Base-by-base conservation (phyloP, 176 grass and related monocot genomes). In the Ananas comosus region DNA sequence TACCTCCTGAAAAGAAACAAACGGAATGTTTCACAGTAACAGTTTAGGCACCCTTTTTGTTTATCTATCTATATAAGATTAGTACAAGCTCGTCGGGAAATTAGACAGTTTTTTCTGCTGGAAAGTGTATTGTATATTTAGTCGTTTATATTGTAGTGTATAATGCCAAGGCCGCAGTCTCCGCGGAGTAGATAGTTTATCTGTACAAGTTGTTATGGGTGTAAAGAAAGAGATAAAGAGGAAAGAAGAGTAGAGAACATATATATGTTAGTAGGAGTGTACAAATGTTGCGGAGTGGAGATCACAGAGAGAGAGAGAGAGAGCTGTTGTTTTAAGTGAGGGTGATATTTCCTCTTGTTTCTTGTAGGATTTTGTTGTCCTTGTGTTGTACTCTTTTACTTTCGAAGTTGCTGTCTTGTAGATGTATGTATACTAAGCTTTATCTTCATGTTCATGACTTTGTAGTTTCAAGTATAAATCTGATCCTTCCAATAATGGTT, bases 221-320 rank as follows among this genome's bases (percentile, higher is more conserved):
- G 56, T 61, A 61, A 61, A 61, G 56, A 61, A n/a, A 42, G 33
- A 42, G 33, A 42, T 42, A 42, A 42, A 42, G 33, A 7, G 33
- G 33, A 42, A 61, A 61, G 56, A 61, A 61, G n/a, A 61, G n/a
- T 61, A 61, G 56, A 61, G 56, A 61, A 61, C 33, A 42, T 42
- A 42, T 42, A 42, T 61, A 19, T 61, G 56, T 61, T 61, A 61
- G 2, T 19, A 19, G 8, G 56, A 61, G 17, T 61, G 56, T 61
- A 61, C 56, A 61, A 61, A 61, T 61, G 17, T 10, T 61, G 56
- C 56, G 21, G 11, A 61, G 56, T 61, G 56, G 16, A 61, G 56
- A 19, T 61, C 17, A 42, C n/a, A 18, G 56, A 61, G 56, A 61
- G 21, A 7, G 56, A 18, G 56, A 61, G 56, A 61, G 21, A 7